Conservation (phyloP, 106 monocot genomes). For the Allium cepa region DNA sequence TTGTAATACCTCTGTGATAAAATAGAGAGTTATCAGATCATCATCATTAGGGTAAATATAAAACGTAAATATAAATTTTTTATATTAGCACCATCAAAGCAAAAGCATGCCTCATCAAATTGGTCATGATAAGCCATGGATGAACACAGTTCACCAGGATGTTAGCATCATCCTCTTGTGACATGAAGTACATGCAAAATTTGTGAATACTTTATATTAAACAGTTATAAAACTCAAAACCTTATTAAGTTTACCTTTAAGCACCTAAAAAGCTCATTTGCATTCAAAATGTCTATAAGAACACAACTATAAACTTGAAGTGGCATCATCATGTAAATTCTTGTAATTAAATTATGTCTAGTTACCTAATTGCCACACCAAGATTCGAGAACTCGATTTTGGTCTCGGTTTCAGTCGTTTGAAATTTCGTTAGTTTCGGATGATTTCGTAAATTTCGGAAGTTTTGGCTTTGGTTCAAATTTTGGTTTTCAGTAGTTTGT, state of each 20-base stretch:
- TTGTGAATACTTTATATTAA: too few relatives aligned
- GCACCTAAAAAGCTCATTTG: slow-evolving; percentile 56
- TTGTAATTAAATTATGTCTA: too few relatives aligned
- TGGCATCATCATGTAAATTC: too few relatives aligned
- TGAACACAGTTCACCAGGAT: slow-evolving; percentile 80
- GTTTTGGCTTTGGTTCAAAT: too few relatives aligned
- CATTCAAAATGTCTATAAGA: slow-evolving; percentile 75
- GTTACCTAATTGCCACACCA: too few relatives aligned
- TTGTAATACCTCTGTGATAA: slow-evolving; percentile 42
- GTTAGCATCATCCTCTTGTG: slow-evolving; percentile 80
- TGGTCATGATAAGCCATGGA: slow-evolving; percentile 95
- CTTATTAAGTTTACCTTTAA: slow-evolving; percentile 35
- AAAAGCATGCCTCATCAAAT: slow-evolving; percentile 76
- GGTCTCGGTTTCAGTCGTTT: too few relatives aligned
- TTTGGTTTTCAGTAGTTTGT: too few relatives aligned
- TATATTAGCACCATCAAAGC: slow-evolving; percentile 60
- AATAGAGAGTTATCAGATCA: not conserved
- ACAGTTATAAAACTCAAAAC: not conserved
- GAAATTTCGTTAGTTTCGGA: too few relatives aligned
- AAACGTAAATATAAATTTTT: not conserved
- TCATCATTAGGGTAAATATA: not conserved
- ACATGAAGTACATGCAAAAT: not conserved
- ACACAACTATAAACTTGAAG: too few relatives aligned
- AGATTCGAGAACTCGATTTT: too few relatives aligned
- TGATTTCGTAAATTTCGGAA: too few relatives aligned